Evolutionary conservation across 2,329 filamentous ascomycete genomes (phyloP), one percentile per base, ranked within the genome.

Genomic region (Pseudogymnoascus sp.): DNA sequence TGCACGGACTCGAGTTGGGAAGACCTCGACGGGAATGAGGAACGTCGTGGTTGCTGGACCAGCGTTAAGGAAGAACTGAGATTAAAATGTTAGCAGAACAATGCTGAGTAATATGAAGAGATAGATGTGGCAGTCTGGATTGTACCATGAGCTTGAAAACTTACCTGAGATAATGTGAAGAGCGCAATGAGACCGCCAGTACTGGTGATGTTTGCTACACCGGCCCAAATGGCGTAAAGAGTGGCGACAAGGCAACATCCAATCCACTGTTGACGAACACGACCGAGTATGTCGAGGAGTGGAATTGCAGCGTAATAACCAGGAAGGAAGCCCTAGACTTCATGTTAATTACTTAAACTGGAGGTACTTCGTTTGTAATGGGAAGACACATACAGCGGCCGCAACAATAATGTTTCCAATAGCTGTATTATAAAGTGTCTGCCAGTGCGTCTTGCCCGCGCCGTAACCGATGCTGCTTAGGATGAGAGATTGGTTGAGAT

Each of bases 401-500:
- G 28, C 30, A 30, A 62, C 30, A 39, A 62, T 62, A 30, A 62
- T 30, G 38, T 62, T 62, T 16, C 60, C 60, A 33, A 62, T 33
- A 25, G 60, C 60, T 19, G 60, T 62, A 22, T 62, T 62, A 19
- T 58, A 52, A 30, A 55, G 42, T n/a, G 60, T 62, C 11, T 62
- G 39, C 23, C 28, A 62, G 30, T 30, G 22, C 16, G 60, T 58
- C 30, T 55, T 35, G 12, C 45, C 41, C 5, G 23, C 77, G 22
- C 82, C 82, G 72, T 88, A 92, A 41, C 89, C 89, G 66, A 92
- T 90, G 5, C 85, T 83, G 38, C 80, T 76, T 16, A 92, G 80
- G 38, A 92, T 84, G 67, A 89, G 82, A 9, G 84, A 80, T 71
- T 87, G 91, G 71, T 92, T 92, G 35, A 93, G 79, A 28, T 87